Base-by-base conservation (phyloP, 345 rosid genomes). In the Pistacia atlantica region DNA sequence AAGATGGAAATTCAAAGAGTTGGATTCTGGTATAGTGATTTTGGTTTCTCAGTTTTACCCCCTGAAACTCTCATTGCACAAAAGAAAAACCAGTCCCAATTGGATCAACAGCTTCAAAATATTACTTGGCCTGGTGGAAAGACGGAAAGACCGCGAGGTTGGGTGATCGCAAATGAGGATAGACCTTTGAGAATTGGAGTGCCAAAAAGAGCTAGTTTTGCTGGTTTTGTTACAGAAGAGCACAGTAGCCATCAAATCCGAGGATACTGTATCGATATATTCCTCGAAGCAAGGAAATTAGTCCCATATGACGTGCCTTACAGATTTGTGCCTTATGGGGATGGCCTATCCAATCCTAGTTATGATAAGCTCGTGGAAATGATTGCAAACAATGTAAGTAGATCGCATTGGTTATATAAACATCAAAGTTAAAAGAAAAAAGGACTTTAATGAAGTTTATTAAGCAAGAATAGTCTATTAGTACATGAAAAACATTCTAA, bases 101-200 rank as follows among this genome's bases (percentile, higher is more conserved):
- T n/a, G 51, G 81, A 85, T 55, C 90, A 85, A 84, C 79, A 86
- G 72, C 94, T 95, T 78, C 75, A 22, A 42, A 60, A 38, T 56
- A 84, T 95, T 74, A 88, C 88, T 18, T 95, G 98, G 98, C 97
- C 99, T 59, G 90, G 99, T 73, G 96, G 93, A 77, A 82, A 84
- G 56, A 80, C 72, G 14, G 83, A 85, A 77, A 86, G 5, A 71
- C 99, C 98, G 8, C 97, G 92, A 67, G 99, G 99, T 74, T 91
- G 98, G 98, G 89, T 86, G 67, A 82, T 93, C 80, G 91, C 97
- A 52, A 82, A 80, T 55, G 55, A 79, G 20, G 91, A 84, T 75
- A 88, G 84, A 37, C 97, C 94, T 11, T 69, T 95, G 80, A 87
- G 89, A 82, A 87, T 95, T 79, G 93, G 87, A 73, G 88, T 95